Conservation (phyloP, 2,329 filamentous ascomycete species). For the Hortaea werneckii region DNA sequence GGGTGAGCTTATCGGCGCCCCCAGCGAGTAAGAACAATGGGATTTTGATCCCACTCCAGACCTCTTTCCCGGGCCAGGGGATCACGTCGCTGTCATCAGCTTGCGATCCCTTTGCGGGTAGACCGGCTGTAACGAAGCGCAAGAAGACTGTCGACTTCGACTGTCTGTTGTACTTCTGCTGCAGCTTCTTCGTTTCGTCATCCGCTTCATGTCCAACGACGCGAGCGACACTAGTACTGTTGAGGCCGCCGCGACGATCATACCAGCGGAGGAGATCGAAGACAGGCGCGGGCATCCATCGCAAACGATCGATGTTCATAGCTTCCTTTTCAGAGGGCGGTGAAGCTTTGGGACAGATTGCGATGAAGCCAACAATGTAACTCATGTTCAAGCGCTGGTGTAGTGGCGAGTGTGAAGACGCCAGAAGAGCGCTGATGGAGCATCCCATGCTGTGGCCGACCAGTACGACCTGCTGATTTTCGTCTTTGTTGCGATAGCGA, state of each 20-base stretch:
- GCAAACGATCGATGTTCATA: slow-evolving; percentile 44
- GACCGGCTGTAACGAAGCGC: slow-evolving; percentile 63
- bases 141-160: slow-evolving; percentile 74
- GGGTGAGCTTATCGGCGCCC: slow-evolving; percentile 65
- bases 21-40: slow-evolving; percentile 74
- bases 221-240: slow-evolving; percentile 68
- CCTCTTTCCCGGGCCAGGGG: slow-evolving; percentile 46
- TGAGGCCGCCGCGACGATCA: slow-evolving; percentile 67
- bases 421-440: slow-evolving; percentile 62
- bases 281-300: slow-evolving; percentile 59
- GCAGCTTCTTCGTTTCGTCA: slow-evolving; percentile 54
- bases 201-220: slow-evolving; percentile 64
- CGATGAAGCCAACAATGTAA: slow-evolving; percentile 65
- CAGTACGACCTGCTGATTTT: slow-evolving; percentile 60
- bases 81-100: neutral
- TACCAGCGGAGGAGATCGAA: slow-evolving; percentile 69
- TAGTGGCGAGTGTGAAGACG: slow-evolving; percentile 48
- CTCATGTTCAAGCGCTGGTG: slow-evolving; percentile 41
- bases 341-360: slow-evolving; percentile 66
- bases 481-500: slow-evolving; percentile 55
- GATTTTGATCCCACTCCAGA: slow-evolving; percentile 62
- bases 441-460: slow-evolving; percentile 89
- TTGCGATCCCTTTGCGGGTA: slow-evolving; percentile 29
- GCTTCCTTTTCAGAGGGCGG: slow-evolving; percentile 34
- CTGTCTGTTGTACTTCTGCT: slow-evolving; percentile 69